Conservation (phyloP, 441 rosid species). For the Adansonia madagascariensis region DNA sequence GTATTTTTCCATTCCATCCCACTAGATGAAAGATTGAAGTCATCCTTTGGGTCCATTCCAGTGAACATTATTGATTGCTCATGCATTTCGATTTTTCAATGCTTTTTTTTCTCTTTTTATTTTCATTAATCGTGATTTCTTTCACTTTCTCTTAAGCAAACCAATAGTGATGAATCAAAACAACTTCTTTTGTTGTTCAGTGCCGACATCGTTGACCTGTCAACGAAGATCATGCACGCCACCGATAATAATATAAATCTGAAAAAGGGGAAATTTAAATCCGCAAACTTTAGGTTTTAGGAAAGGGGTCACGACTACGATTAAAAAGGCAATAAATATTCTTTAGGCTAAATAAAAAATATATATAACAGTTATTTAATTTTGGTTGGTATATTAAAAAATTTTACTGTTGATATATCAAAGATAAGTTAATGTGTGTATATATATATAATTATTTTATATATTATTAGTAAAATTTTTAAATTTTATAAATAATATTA, state of each 20-base stretch:
- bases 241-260: background rate
- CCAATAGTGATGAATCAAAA: background rate
- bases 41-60: background rate
- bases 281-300: background rate
- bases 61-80: background rate
- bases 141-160: slow-evolving; percentile 9
- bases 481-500: no score
- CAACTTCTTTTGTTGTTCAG: background rate
- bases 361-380: no score
- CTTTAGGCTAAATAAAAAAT: no score
- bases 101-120: no score
- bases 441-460: no score
- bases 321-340: no score
- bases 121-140: background rate
- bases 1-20: no score
- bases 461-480: no score
- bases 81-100: background rate
- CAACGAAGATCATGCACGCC: background rate
- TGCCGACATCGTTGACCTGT: slow-evolving; percentile 14
- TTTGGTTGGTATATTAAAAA: no score
- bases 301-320: background rate
- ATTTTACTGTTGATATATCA: no score
- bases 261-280: background rate
- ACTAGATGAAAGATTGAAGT: no score
- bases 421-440: no score